Base-by-base conservation (phyloP, 2,329 filamentous ascomycete species). In the Emmonsiellopsis sp. region DNA sequence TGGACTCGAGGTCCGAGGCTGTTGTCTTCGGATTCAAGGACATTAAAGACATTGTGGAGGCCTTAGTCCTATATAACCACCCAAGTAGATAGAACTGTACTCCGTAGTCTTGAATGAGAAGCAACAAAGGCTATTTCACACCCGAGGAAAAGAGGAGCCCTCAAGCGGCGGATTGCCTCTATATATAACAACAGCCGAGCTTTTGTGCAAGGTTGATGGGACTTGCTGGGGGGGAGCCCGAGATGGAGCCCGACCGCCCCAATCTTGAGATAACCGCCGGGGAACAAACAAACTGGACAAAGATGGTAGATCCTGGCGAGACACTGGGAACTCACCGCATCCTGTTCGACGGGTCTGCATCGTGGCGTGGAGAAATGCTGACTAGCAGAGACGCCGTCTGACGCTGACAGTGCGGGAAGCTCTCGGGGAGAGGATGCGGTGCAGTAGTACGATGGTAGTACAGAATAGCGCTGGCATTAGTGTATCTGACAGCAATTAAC, bases 1-100 rank as follows among this genome's bases (percentile, higher is more conserved):
- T 65, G 6, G 58, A 57, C 49, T 70, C 68, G 30, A 67, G 55
- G 46, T 70, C 68, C 13, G 53, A 50, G 37, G 44, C 55, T 7
- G 50, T 34, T 4, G 47, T 41, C n/a, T 26, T 45, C 8, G 34
- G 38, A 20, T 13, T 32, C 34, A 49, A 10, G 9, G 46, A 49
- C 46, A 38, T 49, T 8, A 49, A 10, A 5, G 46, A 49, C 46
- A 38, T 49, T 8, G 10, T 40, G 9, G 13, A 4, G 8, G 30
- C 8, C 16, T 7, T 2, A n/a, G 10, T 7, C 13, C 8, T 11
- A 5, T 15, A 15, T n/a, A 7, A 13, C 43, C 13, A 9, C 7
- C 30, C n/a, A 34, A 9, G 15, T 7, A 47, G 31, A 16, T 10
- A 35, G n/a, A 20, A 16, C 8, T 3, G 8, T 46, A n/a, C n/a